Evolutionary conservation across 768 basidiomycete species (phyloP).

Genomic region (Suillus occidentalis): DNA sequence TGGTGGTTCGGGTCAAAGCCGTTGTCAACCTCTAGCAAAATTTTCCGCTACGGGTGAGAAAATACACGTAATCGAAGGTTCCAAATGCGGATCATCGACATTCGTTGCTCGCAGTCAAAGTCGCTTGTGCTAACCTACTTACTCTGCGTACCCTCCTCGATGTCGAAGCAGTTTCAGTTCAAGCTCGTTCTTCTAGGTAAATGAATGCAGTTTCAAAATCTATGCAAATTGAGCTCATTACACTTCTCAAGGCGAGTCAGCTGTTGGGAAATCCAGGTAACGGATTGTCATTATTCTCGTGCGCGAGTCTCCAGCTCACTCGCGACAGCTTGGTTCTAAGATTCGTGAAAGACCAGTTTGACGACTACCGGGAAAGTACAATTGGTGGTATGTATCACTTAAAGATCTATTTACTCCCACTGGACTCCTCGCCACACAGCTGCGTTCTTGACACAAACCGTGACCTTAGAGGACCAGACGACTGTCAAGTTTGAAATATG

Average conservation of each 20-base stretch:
- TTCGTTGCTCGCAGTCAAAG: conserved; percentile 2
- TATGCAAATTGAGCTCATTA: conserved; percentile 13
- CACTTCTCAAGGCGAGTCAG: conserved; percentile 76
- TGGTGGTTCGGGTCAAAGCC: conserved; percentile 36
- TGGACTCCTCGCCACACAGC: conserved; percentile 47
- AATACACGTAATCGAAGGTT: conserved; percentile 26
- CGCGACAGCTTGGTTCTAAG: conserved; percentile 79
- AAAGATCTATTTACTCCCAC: conserved; percentile 6
- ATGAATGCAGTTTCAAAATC: conserved; percentile 19
- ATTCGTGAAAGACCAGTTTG: conserved; percentile 96
- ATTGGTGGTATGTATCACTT: conserved; percentile 66
- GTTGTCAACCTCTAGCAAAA: conserved; percentile 21
- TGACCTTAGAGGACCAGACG: conserved; percentile 83
- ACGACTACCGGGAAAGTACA: conserved; percentile 93
- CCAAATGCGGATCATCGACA: conserved; percentile 5
- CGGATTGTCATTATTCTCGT: conserved; percentile 14
- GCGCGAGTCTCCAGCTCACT: conserved; percentile 24
- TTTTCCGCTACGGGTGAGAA: conserved; percentile 33
- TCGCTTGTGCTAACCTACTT: conserved; percentile 16
- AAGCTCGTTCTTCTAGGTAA: conserved; percentile 94
- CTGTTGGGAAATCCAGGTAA: conserved; percentile 95
- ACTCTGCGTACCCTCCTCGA: conserved; percentile 39
- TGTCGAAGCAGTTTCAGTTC: conserved; percentile 94
- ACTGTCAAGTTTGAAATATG: conserved; percentile 99
- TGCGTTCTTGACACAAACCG: conserved; percentile 98